Conservation (phyloP, 306 rosid species). For the Lithocarpus polystachyus region DNA sequence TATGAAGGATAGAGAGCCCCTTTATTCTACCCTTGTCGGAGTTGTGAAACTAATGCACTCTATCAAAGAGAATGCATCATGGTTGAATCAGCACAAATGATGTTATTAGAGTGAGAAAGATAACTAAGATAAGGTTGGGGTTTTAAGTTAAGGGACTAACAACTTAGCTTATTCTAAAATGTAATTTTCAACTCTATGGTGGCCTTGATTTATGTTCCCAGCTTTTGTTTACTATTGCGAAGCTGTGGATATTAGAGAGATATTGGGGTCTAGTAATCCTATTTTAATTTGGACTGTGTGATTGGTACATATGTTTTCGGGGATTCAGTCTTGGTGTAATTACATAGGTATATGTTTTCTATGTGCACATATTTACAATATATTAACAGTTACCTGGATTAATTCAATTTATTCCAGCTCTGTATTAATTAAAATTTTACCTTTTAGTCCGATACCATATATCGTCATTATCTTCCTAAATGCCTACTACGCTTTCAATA, state of each 20-base stretch:
- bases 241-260: not conserved
- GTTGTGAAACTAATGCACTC: not conserved
- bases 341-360: not conserved
- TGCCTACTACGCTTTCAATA: not conserved
- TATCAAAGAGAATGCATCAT: not conserved
- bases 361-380: not conserved
- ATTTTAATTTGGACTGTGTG: not conserved
- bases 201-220: not conserved
- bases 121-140: not conserved
- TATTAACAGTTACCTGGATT: not conserved
- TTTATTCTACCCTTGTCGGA: not conserved
- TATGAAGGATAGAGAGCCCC: not conserved
- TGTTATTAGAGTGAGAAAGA: conserved; percentile 13
- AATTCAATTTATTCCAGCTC: not conserved
- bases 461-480: not conserved
- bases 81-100: not conserved
- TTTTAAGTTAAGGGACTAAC: conserved; percentile 1
- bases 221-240: not conserved
- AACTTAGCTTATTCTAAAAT: not conserved
- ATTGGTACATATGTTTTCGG: not conserved
- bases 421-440: not conserved
- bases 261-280: not conserved
- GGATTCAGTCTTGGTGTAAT: not conserved
- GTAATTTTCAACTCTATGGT: not conserved
- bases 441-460: not conserved